A percentile compares a stretch with the other conserved stretches of the same genome.
Conservation (phyloP, 352 stramenopile genomes). For the Thalassiosira hispida region DNA sequence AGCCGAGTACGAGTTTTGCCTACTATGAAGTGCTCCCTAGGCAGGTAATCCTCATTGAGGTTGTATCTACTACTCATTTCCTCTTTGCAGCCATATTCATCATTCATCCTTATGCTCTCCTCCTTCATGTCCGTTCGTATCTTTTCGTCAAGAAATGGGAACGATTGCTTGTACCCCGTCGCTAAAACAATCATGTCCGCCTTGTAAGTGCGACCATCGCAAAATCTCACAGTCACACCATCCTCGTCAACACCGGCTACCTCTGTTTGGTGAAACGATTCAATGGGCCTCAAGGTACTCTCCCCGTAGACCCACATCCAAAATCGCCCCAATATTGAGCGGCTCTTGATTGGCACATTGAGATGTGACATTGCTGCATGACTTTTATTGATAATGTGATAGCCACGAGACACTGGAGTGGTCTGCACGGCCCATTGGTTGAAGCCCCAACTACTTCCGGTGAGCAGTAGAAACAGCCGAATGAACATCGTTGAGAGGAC, state of each 20-base stretch:
- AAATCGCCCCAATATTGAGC: background rate
- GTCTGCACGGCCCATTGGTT: background rate
- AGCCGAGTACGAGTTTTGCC: conserved; percentile 7
- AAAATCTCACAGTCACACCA: conserved; percentile 12
- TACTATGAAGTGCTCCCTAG: conserved; percentile 7
- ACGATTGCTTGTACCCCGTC: conserved; percentile 12
- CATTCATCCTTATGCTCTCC: background rate
- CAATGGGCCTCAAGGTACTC: background rate
- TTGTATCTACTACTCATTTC: background rate
- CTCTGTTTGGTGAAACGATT: conserved; percentile 2
- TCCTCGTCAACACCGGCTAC: conserved; percentile 6
- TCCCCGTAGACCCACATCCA: background rate
- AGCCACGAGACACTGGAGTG: background rate
- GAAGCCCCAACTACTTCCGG: background rate
- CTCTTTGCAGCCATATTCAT: background rate
- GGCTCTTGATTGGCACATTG: background rate
- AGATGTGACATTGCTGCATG: background rate
- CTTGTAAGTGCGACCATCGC: conserved; percentile 9
- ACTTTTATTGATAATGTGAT: background rate
- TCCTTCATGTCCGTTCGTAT: background rate
- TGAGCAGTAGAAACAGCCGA: background rate
- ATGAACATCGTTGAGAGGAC: background rate
- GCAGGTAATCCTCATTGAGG: conserved; percentile 7
- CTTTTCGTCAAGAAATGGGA: conserved; percentile 9
- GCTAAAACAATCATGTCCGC: conserved; percentile 11